Evolutionary conservation across 2,329 filamentous ascomycete species (phyloP).

Genomic region (Myriangium duriaei): DNA sequence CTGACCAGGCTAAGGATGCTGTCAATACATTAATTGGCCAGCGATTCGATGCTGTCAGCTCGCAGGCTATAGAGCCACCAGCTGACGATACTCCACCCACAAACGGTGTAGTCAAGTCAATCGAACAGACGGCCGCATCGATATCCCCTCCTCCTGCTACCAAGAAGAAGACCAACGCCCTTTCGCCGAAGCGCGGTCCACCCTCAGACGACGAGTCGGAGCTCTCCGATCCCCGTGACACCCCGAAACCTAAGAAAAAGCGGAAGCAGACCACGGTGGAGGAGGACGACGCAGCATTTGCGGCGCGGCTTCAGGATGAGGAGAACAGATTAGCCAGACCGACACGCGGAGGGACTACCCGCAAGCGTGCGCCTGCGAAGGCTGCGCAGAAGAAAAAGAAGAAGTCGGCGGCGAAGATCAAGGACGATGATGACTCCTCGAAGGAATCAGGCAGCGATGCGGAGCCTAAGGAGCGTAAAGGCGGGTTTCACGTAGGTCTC

Average conservation of each 20-base stretch:
- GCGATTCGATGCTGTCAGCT: slow-evolving; percentile 37
- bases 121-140: slow-evolving; percentile 12
- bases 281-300: slow-evolving; percentile 76
- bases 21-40: slow-evolving; percentile 36
- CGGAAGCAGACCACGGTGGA: slow-evolving; percentile 52
- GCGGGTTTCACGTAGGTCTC: slow-evolving; percentile 67
- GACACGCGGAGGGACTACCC: slow-evolving; percentile 59
- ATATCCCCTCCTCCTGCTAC: slow-evolving; percentile 14
- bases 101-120: slow-evolving; percentile 19
- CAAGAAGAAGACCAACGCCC: neutral
- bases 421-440: slow-evolving; percentile 69
- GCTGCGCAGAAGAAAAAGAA: slow-evolving; percentile 62
- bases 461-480: slow-evolving; percentile 56
- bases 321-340: slow-evolving; percentile 55
- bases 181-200: slow-evolving; percentile 29
- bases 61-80: slow-evolving; percentile 11
- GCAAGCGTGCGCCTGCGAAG: slow-evolving; percentile 44
- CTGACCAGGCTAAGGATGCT: slow-evolving; percentile 24
- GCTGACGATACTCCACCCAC: slow-evolving; percentile 28
- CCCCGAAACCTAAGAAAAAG: slow-evolving; percentile 35
- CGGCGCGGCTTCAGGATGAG: slow-evolving; percentile 80
- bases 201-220: slow-evolving; percentile 23
- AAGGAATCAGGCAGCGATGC: slow-evolving; percentile 45
- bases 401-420: slow-evolving; percentile 59
- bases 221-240: slow-evolving; percentile 28